Conservation (phyloP, 176 grass and related monocot genomes). For the Hordeum marinum region DNA sequence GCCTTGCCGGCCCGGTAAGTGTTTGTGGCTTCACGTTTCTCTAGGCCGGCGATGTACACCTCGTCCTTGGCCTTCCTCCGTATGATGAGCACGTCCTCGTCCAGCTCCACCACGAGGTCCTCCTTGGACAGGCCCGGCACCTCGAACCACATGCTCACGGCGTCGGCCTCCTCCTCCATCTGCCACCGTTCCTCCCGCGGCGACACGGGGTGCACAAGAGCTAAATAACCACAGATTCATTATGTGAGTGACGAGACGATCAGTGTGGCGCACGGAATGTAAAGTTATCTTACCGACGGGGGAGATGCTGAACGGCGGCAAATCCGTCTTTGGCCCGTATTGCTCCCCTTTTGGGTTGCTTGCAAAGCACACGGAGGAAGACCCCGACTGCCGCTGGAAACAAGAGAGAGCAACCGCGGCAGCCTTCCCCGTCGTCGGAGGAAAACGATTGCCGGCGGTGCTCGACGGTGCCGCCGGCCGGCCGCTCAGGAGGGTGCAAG, state of each 20-base stretch:
- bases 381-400: not conserved
- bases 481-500: slow-evolving; percentile 10
- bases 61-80: not conserved
- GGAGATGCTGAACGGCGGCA: slow-evolving; percentile 22
- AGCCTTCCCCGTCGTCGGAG: not conserved
- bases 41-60: not conserved
- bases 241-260: not conserved
- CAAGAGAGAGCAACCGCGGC: not conserved
- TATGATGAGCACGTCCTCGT: slow-evolving; percentile 40
- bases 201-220: not conserved
- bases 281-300: not conserved
- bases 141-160: slow-evolving; percentile 20
- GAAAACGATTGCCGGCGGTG: not conserved
- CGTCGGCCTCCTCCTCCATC: not conserved
- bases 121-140: slow-evolving; percentile 24
- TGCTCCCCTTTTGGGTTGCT: not conserved
- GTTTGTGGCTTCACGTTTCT: not conserved
- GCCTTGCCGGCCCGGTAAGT: not conserved
- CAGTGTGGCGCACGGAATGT: not conserved
- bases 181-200: slow-evolving; percentile 22
- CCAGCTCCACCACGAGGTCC: slow-evolving; percentile 30
- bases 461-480: not conserved
- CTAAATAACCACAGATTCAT: not conserved
- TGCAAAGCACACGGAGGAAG: not conserved
- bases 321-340: slow-evolving; percentile 18